These are phyloP conservation scores for Cryphonectria radicalis DNA, from an alignment of 2,329 filamentous ascomycete species.

Conservation along the genomic window DNA sequence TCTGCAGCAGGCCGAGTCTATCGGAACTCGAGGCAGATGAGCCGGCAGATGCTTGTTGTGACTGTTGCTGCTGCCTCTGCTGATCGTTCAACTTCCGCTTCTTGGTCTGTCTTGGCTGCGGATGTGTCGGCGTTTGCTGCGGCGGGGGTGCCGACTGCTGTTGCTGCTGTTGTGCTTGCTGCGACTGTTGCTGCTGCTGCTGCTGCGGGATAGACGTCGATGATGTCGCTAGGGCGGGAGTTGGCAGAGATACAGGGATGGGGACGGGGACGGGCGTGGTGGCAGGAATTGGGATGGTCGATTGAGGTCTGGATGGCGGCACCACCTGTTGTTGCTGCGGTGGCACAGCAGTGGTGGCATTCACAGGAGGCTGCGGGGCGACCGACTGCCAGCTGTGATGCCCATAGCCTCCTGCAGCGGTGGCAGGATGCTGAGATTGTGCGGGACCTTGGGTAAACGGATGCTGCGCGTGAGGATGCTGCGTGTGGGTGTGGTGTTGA, in stretches of 20 bases:
- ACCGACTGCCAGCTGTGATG: constrained; percentile 31
- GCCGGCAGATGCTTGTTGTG: constrained; percentile 31
- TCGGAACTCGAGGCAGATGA: constrained; percentile 25
- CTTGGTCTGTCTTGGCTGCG: constrained; percentile 29
- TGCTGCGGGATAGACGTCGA: constrained; percentile 23
- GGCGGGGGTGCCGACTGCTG: neutral
- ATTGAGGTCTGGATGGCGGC: constrained; percentile 29
- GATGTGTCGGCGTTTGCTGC: constrained; percentile 15
- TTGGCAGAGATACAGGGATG: constrained; percentile 20
- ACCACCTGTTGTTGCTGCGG: constrained; percentile 31
- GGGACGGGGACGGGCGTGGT: constrained; percentile 27
- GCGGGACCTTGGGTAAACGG: constrained; percentile 28
- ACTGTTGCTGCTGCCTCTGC: constrained; percentile 32
- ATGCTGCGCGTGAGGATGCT: constrained; percentile 25
- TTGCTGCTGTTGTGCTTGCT: constrained; percentile 12
- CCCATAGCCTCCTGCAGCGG: constrained; percentile 29
- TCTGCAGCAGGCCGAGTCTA: constrained; percentile 27
- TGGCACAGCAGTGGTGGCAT: constrained; percentile 21
- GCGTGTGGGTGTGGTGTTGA: constrained; percentile 21
- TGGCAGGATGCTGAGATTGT: constrained; percentile 30
- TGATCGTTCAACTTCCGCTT: constrained; percentile 29
- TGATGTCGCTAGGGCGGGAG: constrained; percentile 24
- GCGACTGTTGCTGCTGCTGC: constrained; percentile 27
- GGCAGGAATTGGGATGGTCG: constrained; percentile 27
- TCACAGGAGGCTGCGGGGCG: constrained; percentile 32